A percentile compares a stretch with the other conserved stretches of the same genome.
Evolutionary conservation across 164 flowering plant species (phyloP).

Genomic region (Berberis thunbergii): DNA sequence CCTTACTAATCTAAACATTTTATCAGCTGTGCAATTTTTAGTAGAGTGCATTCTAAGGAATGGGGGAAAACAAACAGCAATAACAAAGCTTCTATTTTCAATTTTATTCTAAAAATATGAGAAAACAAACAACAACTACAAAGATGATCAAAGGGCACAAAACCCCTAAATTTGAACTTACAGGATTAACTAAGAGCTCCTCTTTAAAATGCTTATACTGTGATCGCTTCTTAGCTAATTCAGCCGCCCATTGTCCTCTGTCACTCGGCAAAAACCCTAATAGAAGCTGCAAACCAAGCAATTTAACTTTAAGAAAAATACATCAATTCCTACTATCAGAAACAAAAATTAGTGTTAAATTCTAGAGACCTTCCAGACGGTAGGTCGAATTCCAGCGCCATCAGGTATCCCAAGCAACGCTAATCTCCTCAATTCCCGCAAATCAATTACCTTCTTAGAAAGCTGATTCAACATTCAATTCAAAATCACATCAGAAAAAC

Average conservation of each 20-base stretch:
- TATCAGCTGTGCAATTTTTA: too few relatives aligned
- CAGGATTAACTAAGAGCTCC: slow-evolving; percentile 91
- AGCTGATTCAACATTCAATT: slow-evolving; percentile 27
- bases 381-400: slow-evolving; percentile 71
- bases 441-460: slow-evolving; percentile 62
- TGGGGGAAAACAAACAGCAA: too few relatives aligned
- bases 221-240: slow-evolving; percentile 76
- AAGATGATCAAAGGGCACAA: too few relatives aligned
- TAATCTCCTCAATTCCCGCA: slow-evolving; percentile 63
- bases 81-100: too few relatives aligned
- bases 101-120: too few relatives aligned
- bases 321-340: background rate
- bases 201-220: slow-evolving; percentile 86
- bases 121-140: too few relatives aligned
- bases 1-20: too few relatives aligned
- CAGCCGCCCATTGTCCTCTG: slow-evolving; percentile 69
- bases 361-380: slow-evolving; percentile 75
- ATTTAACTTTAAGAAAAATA: background rate
- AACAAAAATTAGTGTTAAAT: background rate
- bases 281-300: slow-evolving; percentile 45
- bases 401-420: slow-evolving; percentile 83
- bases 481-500: background rate
- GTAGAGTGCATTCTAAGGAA: too few relatives aligned
- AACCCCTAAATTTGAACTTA: slow-evolving; percentile 14
- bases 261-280: slow-evolving; percentile 80